A percentile compares a stretch with the other conserved stretches of the same genome.
phyloP scores from a whole-genome alignment of 2,329 filamentous ascomycete genomes.

The Fonsecaea pedrosoi region DNA sequence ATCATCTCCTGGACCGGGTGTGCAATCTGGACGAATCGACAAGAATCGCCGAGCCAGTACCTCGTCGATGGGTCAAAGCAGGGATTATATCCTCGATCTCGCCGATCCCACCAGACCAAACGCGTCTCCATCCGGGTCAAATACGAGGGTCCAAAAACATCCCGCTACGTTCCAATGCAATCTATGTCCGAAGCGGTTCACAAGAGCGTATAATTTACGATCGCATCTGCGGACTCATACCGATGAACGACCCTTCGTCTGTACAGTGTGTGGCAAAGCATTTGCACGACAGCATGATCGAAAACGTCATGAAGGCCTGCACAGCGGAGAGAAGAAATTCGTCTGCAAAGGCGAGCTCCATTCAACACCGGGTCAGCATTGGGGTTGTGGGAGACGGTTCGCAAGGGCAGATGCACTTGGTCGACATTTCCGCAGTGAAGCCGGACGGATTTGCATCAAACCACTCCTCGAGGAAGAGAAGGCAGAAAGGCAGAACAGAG shows the following conservation, averaged over 20 bases:
- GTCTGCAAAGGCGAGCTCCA: conserved; percentile 93
- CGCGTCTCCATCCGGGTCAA: conserved; percentile 59
- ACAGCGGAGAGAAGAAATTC: conserved; percentile 98
- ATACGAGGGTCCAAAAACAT: conserved; percentile 93
- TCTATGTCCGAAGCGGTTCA: conserved; percentile 94
- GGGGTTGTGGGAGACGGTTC: conserved; percentile 93
- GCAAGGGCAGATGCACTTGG: conserved; percentile 94
- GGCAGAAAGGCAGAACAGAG: conserved; percentile 75
- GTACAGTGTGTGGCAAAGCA: conserved; percentile 94
- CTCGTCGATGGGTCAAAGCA: conserved; percentile 59
- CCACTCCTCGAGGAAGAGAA: conserved; percentile 96
- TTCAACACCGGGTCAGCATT: conserved; percentile 69
- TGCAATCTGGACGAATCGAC: conserved; percentile 41
- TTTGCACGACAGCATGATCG: conserved; percentile 97
- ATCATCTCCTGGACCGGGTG: conserved; percentile 47
- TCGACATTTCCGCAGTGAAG: conserved; percentile 93
- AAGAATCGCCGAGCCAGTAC: conserved; percentile 54
- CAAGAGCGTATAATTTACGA: conserved; percentile 91
- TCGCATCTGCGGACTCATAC: conserved; percentile 96
- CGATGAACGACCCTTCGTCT: conserved; percentile 95
- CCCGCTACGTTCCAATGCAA: conserved; percentile 96
- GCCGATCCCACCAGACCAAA: conserved; percentile 85
- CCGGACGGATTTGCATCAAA: conserved; percentile 94
- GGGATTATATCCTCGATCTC: conserved; percentile 84
- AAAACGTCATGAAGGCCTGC: conserved; percentile 93